Evolutionary conservation across 768 basidiomycete genomes (phyloP), one percentile per base, ranked within the genome.

Genomic region (Kwoniella sp.): DNA sequence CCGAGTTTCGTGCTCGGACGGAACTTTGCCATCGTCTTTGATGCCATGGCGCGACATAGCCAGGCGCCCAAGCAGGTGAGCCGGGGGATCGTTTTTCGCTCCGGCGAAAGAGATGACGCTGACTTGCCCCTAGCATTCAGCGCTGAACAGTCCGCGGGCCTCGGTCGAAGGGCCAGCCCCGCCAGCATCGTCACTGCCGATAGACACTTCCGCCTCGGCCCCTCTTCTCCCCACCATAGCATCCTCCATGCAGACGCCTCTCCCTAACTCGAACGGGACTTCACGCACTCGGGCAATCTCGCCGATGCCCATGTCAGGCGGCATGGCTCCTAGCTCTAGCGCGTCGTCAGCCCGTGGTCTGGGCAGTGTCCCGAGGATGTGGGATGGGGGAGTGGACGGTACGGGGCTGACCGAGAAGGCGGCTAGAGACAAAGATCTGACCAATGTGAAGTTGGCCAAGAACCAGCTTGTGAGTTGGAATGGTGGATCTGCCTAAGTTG

Each of bases 11-110:
- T 95, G 1, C 82, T 95, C 12, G 90, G 90, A 0, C 77, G 89
- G 31, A 89, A 95, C 69, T 95, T 95, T 70, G 88, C 88, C 53
- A 77, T 84, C 11, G 87, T 91, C 1, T 95, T 89, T 86, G 88
- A 91, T 51, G 79, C 79, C 26, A 89, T 91, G 87, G 67, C 62
- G 19, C 57, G 46, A 20, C 67, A 66, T 20, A 60, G 47, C 25
- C 67, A 67, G 46, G 56, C 49, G 5, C 40, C 34, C 33, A 57
- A 53, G 29, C 53, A 40, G 15, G 67, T 69, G 36, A 56, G 59
- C n/a, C n/a, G n/a, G n/a, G n/a, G n/a, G n/a, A n/a, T n/a, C n/a
- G n/a, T 5, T 8, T 8, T 43, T 33, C 5, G 23, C 37, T n/a
- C n/a, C n/a, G n/a, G n/a, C n/a, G n/a, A n/a, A n/a, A n/a, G n/a